Evolutionary conservation across 1,284 basidiomycete species (phyloP), one percentile per base, ranked within the genome.

Genomic region (Heterobasidion irregulare): DNA sequence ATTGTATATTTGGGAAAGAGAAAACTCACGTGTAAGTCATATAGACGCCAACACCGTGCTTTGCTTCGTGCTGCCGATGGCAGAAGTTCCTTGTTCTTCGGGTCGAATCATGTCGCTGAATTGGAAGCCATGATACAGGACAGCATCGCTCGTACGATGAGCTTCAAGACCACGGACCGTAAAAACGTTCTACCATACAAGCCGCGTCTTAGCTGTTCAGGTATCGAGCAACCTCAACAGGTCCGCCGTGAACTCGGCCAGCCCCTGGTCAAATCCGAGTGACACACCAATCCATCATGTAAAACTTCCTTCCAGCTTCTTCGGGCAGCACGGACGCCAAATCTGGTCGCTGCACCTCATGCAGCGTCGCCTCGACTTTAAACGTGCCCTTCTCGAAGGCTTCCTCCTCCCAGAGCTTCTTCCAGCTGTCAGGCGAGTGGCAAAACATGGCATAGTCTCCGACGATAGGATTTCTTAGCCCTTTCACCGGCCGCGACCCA

Each of bases 341-440:
- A 16, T 55, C 49, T n/a, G 44, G 26, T 26, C 38, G 34, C 13
- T 18, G 15, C 13, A 46, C 13, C 1, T 53, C 5, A 18, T 52
- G 9, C 51, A 53, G 16, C 15, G 19, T 18, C 12, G 44, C 16
- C 48, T 50, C 43, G 6, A 54, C 68, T 16, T 38, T 58, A 1
- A 72, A 66, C 9, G 58, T 53, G 4, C 69, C 70, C 54, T 64
- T 61, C 19, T 50, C 6, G 33, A 72, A 73, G 6, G 69, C 59
- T 0, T 53, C 54, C 8, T 62, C 65, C 32, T 72, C 59, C 70
- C 70, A 71, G n/a, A 72, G 36, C 9, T 57, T 61, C 8, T 4
- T 47, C 71, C 70, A 71, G 33, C 63, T 65, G 43, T 70, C 56
- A 1, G 68, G 67, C 1, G 56, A 59, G 19, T 72, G 67, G 13